A percentile compares a stretch with the other conserved stretches of the same genome.
These are phyloP conservation scores for Remersonia thermophila DNA, from an alignment of 2,329 filamentous ascomycete genomes.

Conservation along the genomic window DNA sequence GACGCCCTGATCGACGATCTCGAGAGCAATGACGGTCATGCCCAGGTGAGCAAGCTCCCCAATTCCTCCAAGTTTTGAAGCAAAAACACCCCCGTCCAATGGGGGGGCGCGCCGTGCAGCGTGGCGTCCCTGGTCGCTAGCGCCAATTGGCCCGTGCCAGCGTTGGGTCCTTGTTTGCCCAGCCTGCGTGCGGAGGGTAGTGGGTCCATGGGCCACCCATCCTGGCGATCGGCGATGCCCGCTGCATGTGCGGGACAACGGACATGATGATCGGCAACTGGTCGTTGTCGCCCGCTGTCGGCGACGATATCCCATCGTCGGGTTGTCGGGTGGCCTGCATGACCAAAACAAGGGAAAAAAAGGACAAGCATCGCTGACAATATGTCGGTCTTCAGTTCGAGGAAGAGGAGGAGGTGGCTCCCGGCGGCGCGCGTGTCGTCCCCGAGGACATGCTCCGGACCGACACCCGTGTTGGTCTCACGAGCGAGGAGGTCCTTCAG, in stretches of 20 bases:
- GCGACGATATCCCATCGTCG: no score
- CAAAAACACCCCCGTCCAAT: no score
- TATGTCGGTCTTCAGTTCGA: conserved; percentile 34
- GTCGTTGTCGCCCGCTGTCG: no score
- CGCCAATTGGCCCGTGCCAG: not conserved
- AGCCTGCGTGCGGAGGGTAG: no score
- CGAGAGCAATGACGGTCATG: conserved; percentile 65
- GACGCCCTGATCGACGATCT: conserved; percentile 80
- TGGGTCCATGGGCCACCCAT: not conserved
- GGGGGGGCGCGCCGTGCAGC: not conserved
- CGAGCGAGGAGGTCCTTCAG: conserved; percentile 51
- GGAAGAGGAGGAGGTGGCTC: conserved; percentile 30
- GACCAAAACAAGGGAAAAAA: no score
- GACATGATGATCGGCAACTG: no score
- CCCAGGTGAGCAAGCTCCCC: conserved; percentile 24
- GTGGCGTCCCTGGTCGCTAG: not conserved
- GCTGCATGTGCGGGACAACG: no score
- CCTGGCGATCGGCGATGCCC: no score
- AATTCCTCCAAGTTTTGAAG: not conserved
- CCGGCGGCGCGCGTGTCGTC: conserved; percentile 46
- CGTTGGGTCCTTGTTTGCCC: not conserved
- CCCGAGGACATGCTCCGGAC: conserved; percentile 63
- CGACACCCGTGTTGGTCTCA: conserved; percentile 57
- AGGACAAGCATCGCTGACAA: no score
- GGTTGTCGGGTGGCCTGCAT: no score